These are phyloP conservation scores for Ogataea minuta DNA, from an alignment of 805 yeast genomes.

Conservation along the genomic window DNA sequence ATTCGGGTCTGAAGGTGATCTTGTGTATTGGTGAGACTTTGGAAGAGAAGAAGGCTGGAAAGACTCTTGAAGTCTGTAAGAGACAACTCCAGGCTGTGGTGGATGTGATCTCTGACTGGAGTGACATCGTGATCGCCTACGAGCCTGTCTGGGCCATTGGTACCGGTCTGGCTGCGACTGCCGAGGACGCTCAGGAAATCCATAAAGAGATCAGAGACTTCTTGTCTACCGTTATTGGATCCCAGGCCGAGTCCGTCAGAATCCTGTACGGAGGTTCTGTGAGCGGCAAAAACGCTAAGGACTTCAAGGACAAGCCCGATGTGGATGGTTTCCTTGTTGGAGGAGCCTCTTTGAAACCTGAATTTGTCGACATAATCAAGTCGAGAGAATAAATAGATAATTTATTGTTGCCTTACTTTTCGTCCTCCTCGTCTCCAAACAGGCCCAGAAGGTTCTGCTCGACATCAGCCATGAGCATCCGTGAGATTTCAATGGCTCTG, in stretches of 20 bases:
- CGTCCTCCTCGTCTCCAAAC: conserved; percentile 11
- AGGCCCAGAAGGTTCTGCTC: conserved; percentile 3
- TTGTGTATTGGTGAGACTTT: conserved; percentile 97
- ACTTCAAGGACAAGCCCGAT: conserved; percentile 88
- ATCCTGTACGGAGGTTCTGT: conserved; percentile 99
- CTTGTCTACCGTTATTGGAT: conserved; percentile 76
- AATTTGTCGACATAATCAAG: conserved; percentile 92
- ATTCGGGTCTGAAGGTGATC: conserved; percentile 84
- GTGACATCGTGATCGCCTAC: conserved; percentile 90
- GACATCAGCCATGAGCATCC: conserved; percentile 32
- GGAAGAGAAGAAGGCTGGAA: conserved; percentile 88
- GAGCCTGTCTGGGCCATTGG: conserved; percentile 99
- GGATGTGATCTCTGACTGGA: conserved; percentile 81
- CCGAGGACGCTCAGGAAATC: conserved; percentile 95
- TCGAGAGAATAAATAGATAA: conserved; percentile 61
- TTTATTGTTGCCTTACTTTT: background rate
- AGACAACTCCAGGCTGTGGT: conserved; percentile 89
- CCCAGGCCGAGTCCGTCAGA: conserved; percentile 75
- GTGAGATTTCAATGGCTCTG: conserved; percentile 54
- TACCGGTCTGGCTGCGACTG: conserved; percentile 98
- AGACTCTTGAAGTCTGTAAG: conserved; percentile 82
- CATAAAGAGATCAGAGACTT: conserved; percentile 85
- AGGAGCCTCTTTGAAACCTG: conserved; percentile 98
- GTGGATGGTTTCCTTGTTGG: conserved; percentile 99
- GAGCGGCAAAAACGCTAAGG: conserved; percentile 86